phyloP scores from a whole-genome alignment of 768 basidiomycete genomes.

The Mrakia blollopis region DNA sequence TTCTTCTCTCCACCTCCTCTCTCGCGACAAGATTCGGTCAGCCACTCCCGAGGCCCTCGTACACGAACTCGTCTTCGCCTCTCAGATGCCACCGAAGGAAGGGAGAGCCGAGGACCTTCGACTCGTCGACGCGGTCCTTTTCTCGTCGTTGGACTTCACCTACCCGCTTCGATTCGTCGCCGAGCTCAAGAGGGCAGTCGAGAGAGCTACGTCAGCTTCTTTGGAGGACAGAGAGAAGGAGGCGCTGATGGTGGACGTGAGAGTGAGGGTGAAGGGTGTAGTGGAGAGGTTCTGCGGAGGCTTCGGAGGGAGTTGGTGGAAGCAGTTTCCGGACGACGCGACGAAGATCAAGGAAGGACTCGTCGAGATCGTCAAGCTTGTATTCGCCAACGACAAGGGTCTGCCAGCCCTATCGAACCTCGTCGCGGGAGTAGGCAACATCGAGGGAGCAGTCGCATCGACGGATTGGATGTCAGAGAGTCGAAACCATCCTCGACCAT shows the following conservation, averaged over 20 bases:
- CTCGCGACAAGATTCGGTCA: constrained; percentile 48
- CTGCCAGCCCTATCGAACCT: not conserved
- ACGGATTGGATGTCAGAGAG: not conserved
- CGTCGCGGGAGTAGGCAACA: not conserved
- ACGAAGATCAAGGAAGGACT: constrained; percentile 8
- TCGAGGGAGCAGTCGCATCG: not conserved
- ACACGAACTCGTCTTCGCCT: constrained; percentile 76
- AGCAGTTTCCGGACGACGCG: constrained; percentile 45
- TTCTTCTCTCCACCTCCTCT: not conserved
- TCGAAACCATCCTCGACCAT: not conserved
- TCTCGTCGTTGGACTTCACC: constrained; percentile 33
- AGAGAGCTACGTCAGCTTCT: constrained; percentile 52
- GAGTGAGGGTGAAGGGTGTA: constrained; percentile 58
- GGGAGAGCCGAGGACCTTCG: not conserved
- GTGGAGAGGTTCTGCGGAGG: constrained; percentile 62
- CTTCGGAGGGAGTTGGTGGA: constrained; percentile 49
- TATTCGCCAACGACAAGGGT: not conserved
- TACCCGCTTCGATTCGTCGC: constrained; percentile 60
- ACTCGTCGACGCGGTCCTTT: constrained; percentile 15
- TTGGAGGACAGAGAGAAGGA: constrained; percentile 51
- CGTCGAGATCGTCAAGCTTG: constrained; percentile 49
- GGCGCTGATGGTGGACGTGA: constrained; percentile 46
- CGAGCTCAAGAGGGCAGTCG: constrained; percentile 50
- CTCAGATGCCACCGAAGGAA: constrained; percentile 46
- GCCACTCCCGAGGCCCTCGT: constrained; percentile 73